These are phyloP conservation scores for Psilocybe mexicana DNA, from an alignment of 1,284 basidiomycete species.

Conservation along the genomic window DNA sequence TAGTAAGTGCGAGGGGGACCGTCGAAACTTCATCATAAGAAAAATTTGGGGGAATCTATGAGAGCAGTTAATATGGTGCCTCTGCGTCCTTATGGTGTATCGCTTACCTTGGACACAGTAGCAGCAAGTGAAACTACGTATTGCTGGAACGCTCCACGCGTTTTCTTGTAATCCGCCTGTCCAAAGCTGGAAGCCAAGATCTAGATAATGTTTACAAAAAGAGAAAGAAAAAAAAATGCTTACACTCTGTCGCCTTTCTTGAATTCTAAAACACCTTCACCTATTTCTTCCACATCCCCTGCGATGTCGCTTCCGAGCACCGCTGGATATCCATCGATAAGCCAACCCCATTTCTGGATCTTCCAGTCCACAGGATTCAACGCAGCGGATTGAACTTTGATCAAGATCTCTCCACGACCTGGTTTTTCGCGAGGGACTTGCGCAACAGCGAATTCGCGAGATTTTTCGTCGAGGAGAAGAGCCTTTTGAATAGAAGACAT, in stretches of 20 bases:
- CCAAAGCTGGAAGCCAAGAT: neutral
- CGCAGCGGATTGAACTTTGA: conserved; percentile 38
- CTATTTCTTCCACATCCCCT: conserved; percentile 29
- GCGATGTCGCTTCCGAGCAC: conserved; percentile 41
- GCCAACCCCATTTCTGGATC: conserved; percentile 32
- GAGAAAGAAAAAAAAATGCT: conserved; percentile 1
- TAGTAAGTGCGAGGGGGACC: conserved; percentile 39
- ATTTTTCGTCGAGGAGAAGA: conserved; percentile 18
- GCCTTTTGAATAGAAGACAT: conserved; percentile 22
- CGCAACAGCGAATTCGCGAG: conserved; percentile 15
- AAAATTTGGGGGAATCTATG: conserved; percentile 40
- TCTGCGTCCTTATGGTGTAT: conserved; percentile 10
- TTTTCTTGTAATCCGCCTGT: conserved; percentile 2
- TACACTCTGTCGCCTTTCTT: conserved; percentile 30
- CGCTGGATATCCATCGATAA: conserved; percentile 33
- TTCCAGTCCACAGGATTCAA: conserved; percentile 46
- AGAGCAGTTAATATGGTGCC: conserved; percentile 21
- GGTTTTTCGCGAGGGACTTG: conserved; percentile 24
- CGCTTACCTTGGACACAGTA: conserved; percentile 39
- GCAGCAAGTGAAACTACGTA: conserved; percentile 42
- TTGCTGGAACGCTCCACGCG: conserved; percentile 44
- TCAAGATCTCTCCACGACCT: conserved; percentile 38
- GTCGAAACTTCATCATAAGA: conserved; percentile 45
- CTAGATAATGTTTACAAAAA: neutral
- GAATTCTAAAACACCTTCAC: conserved; percentile 23